Conservation (phyloP, 2,329 filamentous ascomycete genomes). For the Exophiala sideris region DNA sequence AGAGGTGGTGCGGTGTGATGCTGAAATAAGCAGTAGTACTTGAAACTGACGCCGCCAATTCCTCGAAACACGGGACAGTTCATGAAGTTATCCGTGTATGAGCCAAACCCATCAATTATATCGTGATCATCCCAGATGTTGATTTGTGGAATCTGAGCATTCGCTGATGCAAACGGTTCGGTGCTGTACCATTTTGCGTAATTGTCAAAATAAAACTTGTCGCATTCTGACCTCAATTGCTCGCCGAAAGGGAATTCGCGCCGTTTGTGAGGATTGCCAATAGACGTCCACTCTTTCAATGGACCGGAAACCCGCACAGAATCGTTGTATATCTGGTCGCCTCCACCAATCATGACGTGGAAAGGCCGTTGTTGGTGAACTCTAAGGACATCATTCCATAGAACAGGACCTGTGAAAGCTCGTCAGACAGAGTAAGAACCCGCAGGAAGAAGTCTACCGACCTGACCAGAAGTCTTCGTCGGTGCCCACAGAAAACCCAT, state of each 20-base stretch:
- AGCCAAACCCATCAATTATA: constrained; percentile 66
- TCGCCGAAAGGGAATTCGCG: constrained; percentile 64
- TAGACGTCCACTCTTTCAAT: constrained; percentile 63
- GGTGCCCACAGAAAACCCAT: constrained; percentile 65
- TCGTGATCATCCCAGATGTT: constrained; percentile 66
- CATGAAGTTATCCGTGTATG: constrained; percentile 63
- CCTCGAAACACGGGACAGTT: constrained; percentile 62
- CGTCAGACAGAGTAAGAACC: not conserved
- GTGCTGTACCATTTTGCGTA: constrained; percentile 67
- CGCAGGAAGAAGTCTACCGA: constrained; percentile 1
- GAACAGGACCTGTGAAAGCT: constrained; percentile 45
- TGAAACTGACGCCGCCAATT: constrained; percentile 57
- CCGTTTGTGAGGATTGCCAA: constrained; percentile 59
- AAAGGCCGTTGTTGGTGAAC: constrained; percentile 59
- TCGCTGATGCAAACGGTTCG: constrained; percentile 58
- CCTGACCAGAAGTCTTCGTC: constrained; percentile 59
- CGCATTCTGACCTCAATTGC: constrained; percentile 56
- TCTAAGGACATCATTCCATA: constrained; percentile 64
- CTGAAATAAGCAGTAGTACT: constrained; percentile 65
- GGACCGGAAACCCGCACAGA: constrained; percentile 83
- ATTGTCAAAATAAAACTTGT: constrained; percentile 61
- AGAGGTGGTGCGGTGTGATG: constrained; percentile 78
- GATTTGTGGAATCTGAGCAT: constrained; percentile 61
- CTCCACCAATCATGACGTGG: constrained; percentile 77
- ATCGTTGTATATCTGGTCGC: constrained; percentile 78